These are phyloP conservation scores for Ogataea ramenticola DNA, from an alignment of 805 yeast genomes.

Conservation along the genomic window DNA sequence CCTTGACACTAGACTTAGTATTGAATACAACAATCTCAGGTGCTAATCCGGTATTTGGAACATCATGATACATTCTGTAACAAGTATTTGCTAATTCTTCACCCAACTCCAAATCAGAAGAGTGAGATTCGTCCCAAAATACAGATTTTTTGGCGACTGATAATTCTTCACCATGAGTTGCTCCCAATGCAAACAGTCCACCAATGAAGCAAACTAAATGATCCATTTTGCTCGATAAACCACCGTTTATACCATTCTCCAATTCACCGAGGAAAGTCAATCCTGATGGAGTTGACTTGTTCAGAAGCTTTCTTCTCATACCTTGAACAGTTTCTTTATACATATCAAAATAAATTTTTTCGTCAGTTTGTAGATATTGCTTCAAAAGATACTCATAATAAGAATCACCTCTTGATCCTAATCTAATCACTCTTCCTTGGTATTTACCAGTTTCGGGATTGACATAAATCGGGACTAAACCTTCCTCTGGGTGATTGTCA, in stretches of 20 bases:
- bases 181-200: slow-evolving; percentile 82
- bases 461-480: slow-evolving; percentile 77
- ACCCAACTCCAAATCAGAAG: slow-evolving; percentile 61
- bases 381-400: slow-evolving; percentile 85
- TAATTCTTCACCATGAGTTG: slow-evolving; percentile 65
- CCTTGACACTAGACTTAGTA: slow-evolving; percentile 32
- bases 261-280: slow-evolving; percentile 73
- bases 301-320: slow-evolving; percentile 58
- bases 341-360: slow-evolving; percentile 63
- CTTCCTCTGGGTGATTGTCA: slow-evolving; percentile 55
- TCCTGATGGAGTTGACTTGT: slow-evolving; percentile 53
- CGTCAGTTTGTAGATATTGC: slow-evolving; percentile 74
- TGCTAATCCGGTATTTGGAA: slow-evolving; percentile 65
- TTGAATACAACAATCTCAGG: slow-evolving; percentile 90
- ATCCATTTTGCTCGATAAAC: slow-evolving; percentile 72
- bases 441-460: slow-evolving; percentile 68
- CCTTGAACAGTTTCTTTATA: slow-evolving; percentile 75
- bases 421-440: slow-evolving; percentile 56
- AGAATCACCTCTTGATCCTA: slow-evolving; percentile 91
- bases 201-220: slow-evolving; percentile 90
- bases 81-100: slow-evolving; percentile 75
- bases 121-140: slow-evolving; percentile 52
- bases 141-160: slow-evolving; percentile 45
- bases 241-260: slow-evolving; percentile 57
- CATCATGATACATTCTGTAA: slow-evolving; percentile 72